These are phyloP conservation scores for Saccharomyces hybrid DNA, from an alignment of 1,139 yeast species.

Conservation along the genomic window DNA sequence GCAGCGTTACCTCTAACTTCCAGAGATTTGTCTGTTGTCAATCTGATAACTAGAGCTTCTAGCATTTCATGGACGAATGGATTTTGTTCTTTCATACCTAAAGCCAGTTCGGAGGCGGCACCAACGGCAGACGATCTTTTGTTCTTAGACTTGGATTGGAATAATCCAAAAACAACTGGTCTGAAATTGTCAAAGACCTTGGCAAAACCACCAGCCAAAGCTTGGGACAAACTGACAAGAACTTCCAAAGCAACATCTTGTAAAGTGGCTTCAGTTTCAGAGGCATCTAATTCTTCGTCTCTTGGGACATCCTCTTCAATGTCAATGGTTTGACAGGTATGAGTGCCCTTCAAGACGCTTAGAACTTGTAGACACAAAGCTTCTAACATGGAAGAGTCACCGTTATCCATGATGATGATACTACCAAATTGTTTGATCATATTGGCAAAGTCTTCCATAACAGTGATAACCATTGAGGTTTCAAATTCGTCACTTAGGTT, in stretches of 20 bases:
- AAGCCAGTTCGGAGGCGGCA: slow-evolving; percentile 80
- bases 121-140: slow-evolving; percentile 86
- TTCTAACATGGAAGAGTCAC: slow-evolving; percentile 57
- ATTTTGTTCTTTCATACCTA: slow-evolving; percentile 62
- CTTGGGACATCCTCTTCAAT: slow-evolving; percentile 46
- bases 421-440: slow-evolving; percentile 69
- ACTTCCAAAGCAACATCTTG: slow-evolving; percentile 84
- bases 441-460: slow-evolving; percentile 69
- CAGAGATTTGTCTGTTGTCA: slow-evolving; percentile 68
- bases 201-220: slow-evolving; percentile 60
- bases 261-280: slow-evolving; percentile 82
- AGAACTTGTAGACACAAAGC: slow-evolving; percentile 61
- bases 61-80: slow-evolving; percentile 65
- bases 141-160: slow-evolving; percentile 55
- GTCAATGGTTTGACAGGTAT: slow-evolving; percentile 67
- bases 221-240: slow-evolving; percentile 63
- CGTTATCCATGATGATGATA: slow-evolving; percentile 53
- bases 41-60: slow-evolving; percentile 58
- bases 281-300: slow-evolving; percentile 55
- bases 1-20: slow-evolving; percentile 96
- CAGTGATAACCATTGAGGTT: slow-evolving; percentile 67
- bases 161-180: slow-evolving; percentile 53
- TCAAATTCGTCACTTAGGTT: slow-evolving; percentile 75
- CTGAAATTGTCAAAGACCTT: slow-evolving; percentile 69
- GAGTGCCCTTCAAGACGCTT: slow-evolving; percentile 69